Evolutionary conservation across 768 basidiomycete species (phyloP).

Genomic region (Boletus vermiculosoides): DNA sequence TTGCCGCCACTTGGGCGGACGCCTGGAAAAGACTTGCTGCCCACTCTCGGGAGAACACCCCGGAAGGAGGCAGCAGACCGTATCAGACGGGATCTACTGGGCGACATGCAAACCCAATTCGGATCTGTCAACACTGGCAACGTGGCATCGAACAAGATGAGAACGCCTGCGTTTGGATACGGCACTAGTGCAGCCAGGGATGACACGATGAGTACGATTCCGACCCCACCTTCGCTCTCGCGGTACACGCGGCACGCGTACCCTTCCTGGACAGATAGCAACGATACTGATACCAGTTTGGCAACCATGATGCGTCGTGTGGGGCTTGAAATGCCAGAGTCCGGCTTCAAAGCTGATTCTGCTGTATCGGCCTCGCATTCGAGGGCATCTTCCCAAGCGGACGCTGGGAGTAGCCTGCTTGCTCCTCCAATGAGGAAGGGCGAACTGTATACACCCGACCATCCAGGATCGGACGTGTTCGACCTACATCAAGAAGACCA

Average conservation of each 20-base stretch:
- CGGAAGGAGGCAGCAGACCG: constrained; percentile 67
- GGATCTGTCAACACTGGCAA: constrained; percentile 16
- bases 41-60: constrained; percentile 60
- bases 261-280: constrained; percentile 39
- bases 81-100: constrained; percentile 64
- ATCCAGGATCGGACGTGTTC: constrained; percentile 23
- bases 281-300: constrained; percentile 54
- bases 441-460: constrained; percentile 24
- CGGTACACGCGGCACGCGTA: constrained; percentile 53
- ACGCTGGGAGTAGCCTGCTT: not conserved
- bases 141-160: constrained; percentile 18
- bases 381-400: constrained; percentile 7
- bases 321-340: constrained; percentile 45
- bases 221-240: constrained; percentile 69
- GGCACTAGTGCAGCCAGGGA: constrained; percentile 33
- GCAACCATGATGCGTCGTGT: constrained; percentile 71
- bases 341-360: constrained; percentile 22
- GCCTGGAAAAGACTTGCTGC: constrained; percentile 54
- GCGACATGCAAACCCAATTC: constrained; percentile 44
- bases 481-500: constrained; percentile 29
- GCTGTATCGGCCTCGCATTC: constrained; percentile 13
- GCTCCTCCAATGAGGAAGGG: constrained; percentile 2
- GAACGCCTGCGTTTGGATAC: constrained; percentile 32
- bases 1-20: constrained; percentile 52
- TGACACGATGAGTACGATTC: constrained; percentile 67